Evolutionary conservation across 495 filamentous ascomycete species (phyloP), one percentile per base, ranked within the genome.

Genomic region (Podospora pseudocomata): DNA sequence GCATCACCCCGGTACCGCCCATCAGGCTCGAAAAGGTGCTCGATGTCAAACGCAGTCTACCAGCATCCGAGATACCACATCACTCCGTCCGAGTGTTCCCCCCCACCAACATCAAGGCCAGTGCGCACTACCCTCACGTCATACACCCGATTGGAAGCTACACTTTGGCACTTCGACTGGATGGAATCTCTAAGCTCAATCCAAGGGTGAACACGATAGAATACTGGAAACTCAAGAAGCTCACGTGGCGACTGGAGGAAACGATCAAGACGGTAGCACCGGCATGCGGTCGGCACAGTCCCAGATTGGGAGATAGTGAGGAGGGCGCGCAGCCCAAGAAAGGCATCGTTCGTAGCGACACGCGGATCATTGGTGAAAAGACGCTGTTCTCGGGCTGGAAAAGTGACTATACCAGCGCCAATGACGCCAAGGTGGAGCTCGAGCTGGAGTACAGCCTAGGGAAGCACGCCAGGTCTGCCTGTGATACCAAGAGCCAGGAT

Each of bases 181-280:
- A 92, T 58, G 93, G 94, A 23, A 85, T 97, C 53, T 85, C 89
- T 5, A 88, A 86, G 73, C 87, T 84, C 72, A 88, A 87, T 65
- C 71, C 81, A 23, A 83, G 85, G 61, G 74, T 73, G 70, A 75
- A 76, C 68, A 83, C 77, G 23, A 76, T 86, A 27, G 82, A 86
- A 71, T 90, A 93, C 67, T 97, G 94, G 95, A 89, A 90, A 59
- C 80, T 99, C 59, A 91, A 92, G 72, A 92, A 94, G 75, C 85
- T 97, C 73, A 91, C 89, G 70, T 99, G 95, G 95, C 88, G 90
- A 67, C 89, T 99, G 64, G 94, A 97, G 62, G 94, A 99, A 80
- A 86, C 86, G 62, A 85, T 90, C 72, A 90, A 87, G 76, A 89
- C 90, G 27, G 85, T 97, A 32, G 91, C 92, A 0, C 88, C 91